Conservation (phyloP, 1,284 basidiomycete genomes). For the Ceratobasidium sp. region DNA sequence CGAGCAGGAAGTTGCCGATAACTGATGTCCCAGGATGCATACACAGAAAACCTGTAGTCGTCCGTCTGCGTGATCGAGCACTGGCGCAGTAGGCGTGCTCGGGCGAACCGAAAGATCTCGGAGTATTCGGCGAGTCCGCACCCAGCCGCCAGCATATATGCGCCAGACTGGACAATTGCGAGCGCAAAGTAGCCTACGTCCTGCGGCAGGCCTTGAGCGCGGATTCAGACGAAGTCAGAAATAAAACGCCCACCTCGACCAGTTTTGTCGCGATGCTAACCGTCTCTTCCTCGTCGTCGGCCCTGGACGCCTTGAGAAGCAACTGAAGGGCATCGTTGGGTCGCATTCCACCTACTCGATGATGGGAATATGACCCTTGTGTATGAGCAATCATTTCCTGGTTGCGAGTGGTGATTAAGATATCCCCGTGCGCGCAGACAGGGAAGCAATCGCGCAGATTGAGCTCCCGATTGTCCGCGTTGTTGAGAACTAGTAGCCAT, state of each 20-base stretch:
- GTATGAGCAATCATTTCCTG: constrained; percentile 1
- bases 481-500: constrained; percentile 43
- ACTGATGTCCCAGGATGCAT: constrained; percentile 22
- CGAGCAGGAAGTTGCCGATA: constrained; percentile 4
- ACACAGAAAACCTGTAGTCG: constrained; percentile 25
- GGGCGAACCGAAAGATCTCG: neutral
- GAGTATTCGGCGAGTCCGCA: constrained; percentile 11
- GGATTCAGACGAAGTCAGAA: too few species aligned
- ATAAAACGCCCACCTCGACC: neutral
- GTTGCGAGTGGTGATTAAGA: constrained; percentile 37
- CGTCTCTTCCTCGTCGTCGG: neutral
- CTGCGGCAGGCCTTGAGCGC: neutral
- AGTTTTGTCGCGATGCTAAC: neutral
- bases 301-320: neutral
- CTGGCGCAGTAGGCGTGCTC: neutral
- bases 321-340: constrained; percentile 12
- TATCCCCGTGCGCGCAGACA: neutral
- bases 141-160: constrained; percentile 3
- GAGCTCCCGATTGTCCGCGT: constrained; percentile 29
- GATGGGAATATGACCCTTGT: neutral
- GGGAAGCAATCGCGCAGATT: constrained; percentile 16
- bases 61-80: neutral
- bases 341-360: constrained; percentile 22
- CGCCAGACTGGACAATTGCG: constrained; percentile 43
- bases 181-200: constrained; percentile 17